Conservation (phyloP, 176 grass and related monocot species). For the Cenchrus purpureus region DNA sequence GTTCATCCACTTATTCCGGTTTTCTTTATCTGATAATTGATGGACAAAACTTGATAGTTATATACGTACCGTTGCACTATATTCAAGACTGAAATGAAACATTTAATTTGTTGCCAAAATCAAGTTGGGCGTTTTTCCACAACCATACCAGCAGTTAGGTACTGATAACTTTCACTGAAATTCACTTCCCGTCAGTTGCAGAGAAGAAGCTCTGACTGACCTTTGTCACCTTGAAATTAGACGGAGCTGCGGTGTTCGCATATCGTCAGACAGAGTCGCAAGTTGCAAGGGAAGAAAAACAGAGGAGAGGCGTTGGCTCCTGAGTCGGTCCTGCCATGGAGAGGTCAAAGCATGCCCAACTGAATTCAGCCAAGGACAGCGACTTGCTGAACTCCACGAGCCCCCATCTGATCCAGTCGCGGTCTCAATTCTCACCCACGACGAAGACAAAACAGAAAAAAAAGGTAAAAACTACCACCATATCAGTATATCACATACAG, state of each 20-base stretch:
- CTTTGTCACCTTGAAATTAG: neutral
- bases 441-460: no score
- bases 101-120: neutral
- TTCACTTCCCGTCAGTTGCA: neutral
- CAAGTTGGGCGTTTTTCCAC: constrained; percentile 24
- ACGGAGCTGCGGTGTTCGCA: neutral
- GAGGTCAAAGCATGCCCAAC: constrained; percentile 16
- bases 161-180: neutral
- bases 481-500: neutral
- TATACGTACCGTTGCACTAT: no score
- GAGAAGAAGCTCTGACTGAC: neutral
- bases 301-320: neutral
- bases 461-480: neutral
- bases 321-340: neutral
- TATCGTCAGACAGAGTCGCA: neutral
- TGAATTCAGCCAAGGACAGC: constrained; percentile 29
- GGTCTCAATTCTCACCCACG: neutral
- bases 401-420: neutral
- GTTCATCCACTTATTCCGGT: no score
- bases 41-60: no score
- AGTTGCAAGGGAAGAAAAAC: neutral
- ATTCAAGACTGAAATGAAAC: neutral
- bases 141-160: neutral
- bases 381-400: constrained; percentile 13
- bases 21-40: no score